Evolutionary conservation across 768 basidiomycete genomes (phyloP).

Genomic region (Boletus eberwhitei): DNA sequence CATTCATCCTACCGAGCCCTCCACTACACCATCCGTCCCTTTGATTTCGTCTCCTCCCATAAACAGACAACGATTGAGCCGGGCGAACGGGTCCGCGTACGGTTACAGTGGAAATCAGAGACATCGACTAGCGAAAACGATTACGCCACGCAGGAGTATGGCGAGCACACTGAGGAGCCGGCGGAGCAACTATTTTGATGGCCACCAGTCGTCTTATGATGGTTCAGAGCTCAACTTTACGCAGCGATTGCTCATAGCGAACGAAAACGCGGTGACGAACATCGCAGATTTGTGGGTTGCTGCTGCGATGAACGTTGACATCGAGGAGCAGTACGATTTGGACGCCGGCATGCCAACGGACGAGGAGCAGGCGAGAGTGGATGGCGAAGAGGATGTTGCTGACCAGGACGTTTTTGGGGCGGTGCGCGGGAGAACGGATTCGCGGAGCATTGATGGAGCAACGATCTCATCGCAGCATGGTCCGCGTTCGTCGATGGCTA

Average conservation of each 20-base stretch:
- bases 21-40: constrained; percentile 42
- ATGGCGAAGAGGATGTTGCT: constrained; percentile 45
- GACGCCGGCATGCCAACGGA: constrained; percentile 29
- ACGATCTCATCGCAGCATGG: constrained; percentile 22
- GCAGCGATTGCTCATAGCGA: constrained; percentile 84
- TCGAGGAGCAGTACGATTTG: constrained; percentile 71
- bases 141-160: constrained; percentile 51
- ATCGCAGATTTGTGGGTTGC: constrained; percentile 98
- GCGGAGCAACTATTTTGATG: constrained; percentile 46
- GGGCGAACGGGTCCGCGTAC: constrained; percentile 74
- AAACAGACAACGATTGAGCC: constrained; percentile 50
- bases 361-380: constrained; percentile 29
- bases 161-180: constrained; percentile 48
- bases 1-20: constrained; percentile 29
- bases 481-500: constrained; percentile 24
- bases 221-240: constrained; percentile 76
- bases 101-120: constrained; percentile 64
- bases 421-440: constrained; percentile 16
- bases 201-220: constrained; percentile 38
- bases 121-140: constrained; percentile 48
- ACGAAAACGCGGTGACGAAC: constrained; percentile 91
- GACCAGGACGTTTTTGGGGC: constrained; percentile 29
- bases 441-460: constrained; percentile 14
- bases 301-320: constrained; percentile 92
- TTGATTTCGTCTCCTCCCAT: constrained; percentile 40